These are phyloP conservation scores for Lipomyces lipofer DNA, from an alignment of 805 yeast species.

Conservation along the genomic window DNA sequence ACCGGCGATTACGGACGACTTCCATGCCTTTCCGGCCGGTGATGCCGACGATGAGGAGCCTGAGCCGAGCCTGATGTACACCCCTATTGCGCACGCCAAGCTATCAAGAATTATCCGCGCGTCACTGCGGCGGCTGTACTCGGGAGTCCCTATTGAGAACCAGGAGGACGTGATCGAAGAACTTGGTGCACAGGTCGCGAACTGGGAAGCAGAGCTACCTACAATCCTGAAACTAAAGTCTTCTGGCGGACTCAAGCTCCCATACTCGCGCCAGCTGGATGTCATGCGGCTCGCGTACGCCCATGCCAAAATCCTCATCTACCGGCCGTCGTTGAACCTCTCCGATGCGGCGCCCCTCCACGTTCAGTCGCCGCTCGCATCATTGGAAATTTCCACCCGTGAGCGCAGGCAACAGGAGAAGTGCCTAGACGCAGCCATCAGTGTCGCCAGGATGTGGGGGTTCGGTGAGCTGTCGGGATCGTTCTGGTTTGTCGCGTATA, in stretches of 20 bases:
- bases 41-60: neutral
- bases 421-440: conserved; percentile 10
- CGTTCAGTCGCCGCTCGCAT: neutral
- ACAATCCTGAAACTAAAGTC: neutral
- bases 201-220: conserved; percentile 12
- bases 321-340: conserved; percentile 8
- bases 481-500: conserved; percentile 9
- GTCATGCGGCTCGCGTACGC: conserved; percentile 8
- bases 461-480: conserved; percentile 3
- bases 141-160: neutral
- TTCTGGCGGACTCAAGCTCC: conserved; percentile 1
- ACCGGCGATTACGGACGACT: neutral
- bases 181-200: neutral
- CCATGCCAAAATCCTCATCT: conserved; percentile 10
- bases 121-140: neutral
- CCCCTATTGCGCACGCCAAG: conserved; percentile 11
- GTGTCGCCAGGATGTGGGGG: conserved; percentile 3
- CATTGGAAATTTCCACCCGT: neutral
- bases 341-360: neutral
- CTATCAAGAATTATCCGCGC: neutral
- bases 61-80: conserved; percentile 10
- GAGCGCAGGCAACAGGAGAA: conserved; percentile 4
- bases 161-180: conserved; percentile 14
- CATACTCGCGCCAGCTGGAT: conserved; percentile 6
- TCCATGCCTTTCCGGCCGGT: neutral